These are phyloP conservation scores for Choiromyces venosus DNA, from an alignment of 495 filamentous ascomycete genomes.

Conservation along the genomic window DNA sequence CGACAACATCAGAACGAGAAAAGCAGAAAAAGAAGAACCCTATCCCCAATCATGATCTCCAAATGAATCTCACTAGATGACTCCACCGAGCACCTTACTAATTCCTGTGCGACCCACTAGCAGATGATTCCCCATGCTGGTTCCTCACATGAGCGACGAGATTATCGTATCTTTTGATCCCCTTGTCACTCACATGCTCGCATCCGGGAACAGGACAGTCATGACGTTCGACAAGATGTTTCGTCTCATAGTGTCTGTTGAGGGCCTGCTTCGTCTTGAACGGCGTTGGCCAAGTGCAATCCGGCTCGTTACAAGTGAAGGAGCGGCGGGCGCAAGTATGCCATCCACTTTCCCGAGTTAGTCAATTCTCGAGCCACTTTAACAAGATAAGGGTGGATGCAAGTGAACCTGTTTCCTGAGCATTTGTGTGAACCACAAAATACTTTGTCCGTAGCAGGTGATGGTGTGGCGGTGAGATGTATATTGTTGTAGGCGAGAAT, in stretches of 20 bases:
- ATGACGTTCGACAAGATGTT: not conserved
- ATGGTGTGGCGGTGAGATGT: too few relatives aligned
- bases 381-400: not conserved
- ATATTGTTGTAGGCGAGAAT: too few relatives aligned
- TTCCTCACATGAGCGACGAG: not conserved
- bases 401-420: not conserved
- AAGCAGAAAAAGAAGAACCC: too few relatives aligned
- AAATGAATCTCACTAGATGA: not conserved
- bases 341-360: not conserved
- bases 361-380: too few relatives aligned
- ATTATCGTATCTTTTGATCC: conserved; percentile 2
- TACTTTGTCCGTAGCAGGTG: not conserved
- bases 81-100: not conserved
- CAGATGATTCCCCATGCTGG: not conserved
- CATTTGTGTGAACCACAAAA: not conserved
- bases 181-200: not conserved
- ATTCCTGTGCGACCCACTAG: too few relatives aligned
- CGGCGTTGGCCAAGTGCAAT: too few relatives aligned
- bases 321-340: not conserved
- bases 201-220: conserved; percentile 10
- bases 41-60: too few relatives aligned
- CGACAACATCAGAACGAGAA: too few relatives aligned
- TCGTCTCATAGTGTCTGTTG: too few relatives aligned
- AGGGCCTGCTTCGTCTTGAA: too few relatives aligned
- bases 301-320: not conserved